A percentile compares a stretch with the other conserved stretches of the same genome.
Conservation (phyloP, 352 stramenopile species). For the Phytophthora pinifolia region DNA sequence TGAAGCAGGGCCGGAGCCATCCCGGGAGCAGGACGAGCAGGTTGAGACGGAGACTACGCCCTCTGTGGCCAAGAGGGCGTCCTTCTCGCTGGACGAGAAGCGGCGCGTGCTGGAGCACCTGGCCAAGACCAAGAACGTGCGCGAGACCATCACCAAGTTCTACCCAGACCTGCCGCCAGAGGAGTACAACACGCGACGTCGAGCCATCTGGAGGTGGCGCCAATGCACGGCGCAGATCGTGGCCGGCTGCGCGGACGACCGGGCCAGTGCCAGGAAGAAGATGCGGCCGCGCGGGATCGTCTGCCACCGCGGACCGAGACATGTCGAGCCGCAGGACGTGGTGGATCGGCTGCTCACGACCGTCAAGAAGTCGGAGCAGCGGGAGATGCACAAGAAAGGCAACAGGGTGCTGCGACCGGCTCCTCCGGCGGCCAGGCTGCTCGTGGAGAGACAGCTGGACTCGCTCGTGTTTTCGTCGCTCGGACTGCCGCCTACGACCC, state of each 20-base stretch:
- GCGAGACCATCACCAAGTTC: conserved; percentile 22
- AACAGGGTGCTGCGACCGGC: conserved; percentile 18
- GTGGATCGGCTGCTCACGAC: conserved; percentile 23
- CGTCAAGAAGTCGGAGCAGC: conserved; percentile 19
- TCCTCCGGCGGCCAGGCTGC: not conserved
- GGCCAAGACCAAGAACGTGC: conserved; percentile 13
- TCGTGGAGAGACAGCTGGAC: conserved; percentile 19
- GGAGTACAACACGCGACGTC: conserved; percentile 23
- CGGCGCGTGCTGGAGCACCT: conserved; percentile 28
- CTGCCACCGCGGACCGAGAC: conserved; percentile 20
- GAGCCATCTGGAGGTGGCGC: conserved; percentile 22
- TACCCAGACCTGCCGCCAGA: conserved; percentile 21
- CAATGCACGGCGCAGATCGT: conserved; percentile 26
- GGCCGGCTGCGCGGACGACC: conserved; percentile 24
- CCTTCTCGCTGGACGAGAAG: conserved; percentile 28
- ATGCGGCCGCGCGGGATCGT: conserved; percentile 30
- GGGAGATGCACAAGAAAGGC: conserved; percentile 10
- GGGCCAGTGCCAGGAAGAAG: conserved; percentile 34
- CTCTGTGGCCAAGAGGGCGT: conserved; percentile 5
- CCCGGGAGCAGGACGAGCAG: not conserved
- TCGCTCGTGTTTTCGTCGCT: conserved; percentile 25
- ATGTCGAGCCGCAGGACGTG: conserved; percentile 21
- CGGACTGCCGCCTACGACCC: conserved; percentile 24
- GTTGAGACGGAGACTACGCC: not conserved
- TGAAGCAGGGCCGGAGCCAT: not conserved